Percentiles rank a stretch among this genome's conserved stretches.
These are phyloP conservation scores for Microdochium paspali DNA, from an alignment of 2,329 filamentous ascomycete species.

Conservation along the genomic window DNA sequence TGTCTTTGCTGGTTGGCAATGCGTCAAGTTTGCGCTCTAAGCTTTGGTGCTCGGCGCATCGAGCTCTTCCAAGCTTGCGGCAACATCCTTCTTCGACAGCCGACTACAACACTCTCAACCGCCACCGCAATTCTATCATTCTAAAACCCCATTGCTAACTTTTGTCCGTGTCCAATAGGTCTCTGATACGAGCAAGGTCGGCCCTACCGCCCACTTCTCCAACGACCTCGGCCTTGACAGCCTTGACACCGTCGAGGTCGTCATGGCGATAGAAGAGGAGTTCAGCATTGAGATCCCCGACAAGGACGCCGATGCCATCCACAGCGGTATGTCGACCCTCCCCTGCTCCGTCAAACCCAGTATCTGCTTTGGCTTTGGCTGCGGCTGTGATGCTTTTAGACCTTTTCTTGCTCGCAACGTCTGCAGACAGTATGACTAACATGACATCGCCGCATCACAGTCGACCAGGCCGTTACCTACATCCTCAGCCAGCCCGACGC, in stretches of 20 bases:
- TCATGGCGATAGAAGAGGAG: slow-evolving; percentile 98
- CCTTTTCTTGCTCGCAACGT: too few relatives aligned
- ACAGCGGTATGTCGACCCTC: slow-evolving; percentile 63
- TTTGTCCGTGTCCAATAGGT: slow-evolving; percentile 39
- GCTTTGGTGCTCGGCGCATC: too few relatives aligned
- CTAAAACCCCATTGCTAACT: slow-evolving; percentile 10
- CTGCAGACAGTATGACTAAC: too few relatives aligned
- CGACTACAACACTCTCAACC: too few relatives aligned
- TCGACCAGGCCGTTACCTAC: slow-evolving; percentile 91
- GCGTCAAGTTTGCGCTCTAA: too few relatives aligned
- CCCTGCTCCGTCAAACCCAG: not conserved
- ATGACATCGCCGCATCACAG: slow-evolving; percentile 34
- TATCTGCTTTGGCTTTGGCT: not conserved
- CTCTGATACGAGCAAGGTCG: slow-evolving; percentile 61
- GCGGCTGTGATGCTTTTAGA: too few relatives aligned
- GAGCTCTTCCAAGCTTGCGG: too few relatives aligned
- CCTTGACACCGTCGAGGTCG: slow-evolving; percentile 97
- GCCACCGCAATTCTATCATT: not conserved
- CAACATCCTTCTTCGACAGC: too few relatives aligned
- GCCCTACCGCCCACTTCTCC: slow-evolving; percentile 76
- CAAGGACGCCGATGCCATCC: slow-evolving; percentile 90
- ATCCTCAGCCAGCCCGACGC: slow-evolving; percentile 89
- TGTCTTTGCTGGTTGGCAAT: too few relatives aligned
- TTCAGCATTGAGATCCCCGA: slow-evolving; percentile 94
- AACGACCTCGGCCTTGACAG: slow-evolving; percentile 97